Evolutionary conservation across 768 basidiomycete genomes (phyloP), one percentile per base, ranked within the genome.

Genomic region (Naganishia vaughanmartiniae): DNA sequence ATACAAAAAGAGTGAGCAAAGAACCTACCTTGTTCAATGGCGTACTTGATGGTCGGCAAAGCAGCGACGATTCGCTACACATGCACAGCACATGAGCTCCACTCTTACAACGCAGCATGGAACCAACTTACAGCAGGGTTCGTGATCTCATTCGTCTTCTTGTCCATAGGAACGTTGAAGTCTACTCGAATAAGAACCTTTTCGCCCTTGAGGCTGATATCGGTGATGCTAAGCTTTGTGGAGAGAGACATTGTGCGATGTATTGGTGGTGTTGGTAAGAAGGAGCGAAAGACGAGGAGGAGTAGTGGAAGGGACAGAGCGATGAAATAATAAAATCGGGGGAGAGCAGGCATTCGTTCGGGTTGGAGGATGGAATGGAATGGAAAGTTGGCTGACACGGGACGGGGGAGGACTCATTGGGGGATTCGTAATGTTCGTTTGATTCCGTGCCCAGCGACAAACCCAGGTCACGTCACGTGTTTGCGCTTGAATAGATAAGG

Each of bases 1-100:
- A 30, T 67, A 2, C 51, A 33, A 4, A 46, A 65, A 56, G 6
- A 28, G 19, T 39, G 14, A 51, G 48, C 6, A n/a, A 24, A 21
- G 31, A 34, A 75, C 83, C 70, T 71, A 88, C 94, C 92, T 72
- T 91, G 86, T 30, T 92, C 88, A 73, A 97, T 85, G 19, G 95
- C 93, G 83, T 93, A 93, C 82, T 90, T 87, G 79, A 99, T 91
- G 54, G 95, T 97, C 33, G 95, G 95, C 70, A 98, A 84, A 36
- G 95, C 95, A 33, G 94, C 95, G 58, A 94, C 90, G 83, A 99
- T 95, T 82, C 95, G 91, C 95, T 98, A 79, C 67, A n/a, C 21
- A 51, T 31, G 33, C 12, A 39, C 21, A 39, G 67, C 58, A 65
- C 53, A 45, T 71, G 66, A 72, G 56, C 46, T 31, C 63, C 21